Percentiles rank a stretch among this genome's conserved stretches.
These are phyloP conservation scores for Lignosus rhinocerotis DNA, from an alignment of 1,284 basidiomycete species.

Conservation along the genomic window DNA sequence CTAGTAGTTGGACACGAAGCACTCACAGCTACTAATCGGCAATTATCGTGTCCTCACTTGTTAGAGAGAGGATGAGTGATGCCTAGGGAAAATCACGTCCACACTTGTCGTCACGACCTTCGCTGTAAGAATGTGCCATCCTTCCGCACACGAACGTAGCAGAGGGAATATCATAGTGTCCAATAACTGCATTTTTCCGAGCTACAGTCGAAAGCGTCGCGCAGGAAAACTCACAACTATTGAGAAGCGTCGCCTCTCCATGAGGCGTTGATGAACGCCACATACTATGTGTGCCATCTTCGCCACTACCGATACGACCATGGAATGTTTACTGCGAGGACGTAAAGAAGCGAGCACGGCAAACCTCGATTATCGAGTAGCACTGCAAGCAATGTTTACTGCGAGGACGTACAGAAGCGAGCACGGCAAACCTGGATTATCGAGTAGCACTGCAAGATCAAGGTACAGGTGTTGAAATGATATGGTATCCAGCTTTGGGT, in stretches of 20 bases:
- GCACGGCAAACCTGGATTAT: background rate
- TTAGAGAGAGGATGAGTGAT: background rate
- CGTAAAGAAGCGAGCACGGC: slow-evolving; percentile 32
- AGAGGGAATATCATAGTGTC: slow-evolving; percentile 52
- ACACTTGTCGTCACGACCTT: background rate
- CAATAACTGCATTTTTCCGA: background rate
- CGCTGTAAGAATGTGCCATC: background rate
- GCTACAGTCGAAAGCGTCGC: background rate
- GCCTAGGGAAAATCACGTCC: background rate
- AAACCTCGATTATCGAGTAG: slow-evolving; percentile 32
- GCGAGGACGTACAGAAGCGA: too few relatives aligned
- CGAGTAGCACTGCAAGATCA: slow-evolving; percentile 30
- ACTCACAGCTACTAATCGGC: background rate
- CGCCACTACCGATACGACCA: slow-evolving; percentile 27
- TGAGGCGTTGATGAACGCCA: slow-evolving; percentile 24
- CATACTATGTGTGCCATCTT: slow-evolving; percentile 24
- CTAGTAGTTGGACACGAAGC: too few relatives aligned
- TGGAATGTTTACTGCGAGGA: slow-evolving; percentile 18
- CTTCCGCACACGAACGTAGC: slow-evolving; percentile 38
- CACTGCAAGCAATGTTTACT: too few relatives aligned
- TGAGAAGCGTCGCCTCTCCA: slow-evolving; percentile 45
- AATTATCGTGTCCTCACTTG: background rate
- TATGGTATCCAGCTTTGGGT: too few relatives aligned
- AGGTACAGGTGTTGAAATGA: slow-evolving; percentile 23
- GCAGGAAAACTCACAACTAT: slow-evolving; percentile 9